Conservation (phyloP, 306 rosid species). For the Lathyrus aphaca region DNA sequence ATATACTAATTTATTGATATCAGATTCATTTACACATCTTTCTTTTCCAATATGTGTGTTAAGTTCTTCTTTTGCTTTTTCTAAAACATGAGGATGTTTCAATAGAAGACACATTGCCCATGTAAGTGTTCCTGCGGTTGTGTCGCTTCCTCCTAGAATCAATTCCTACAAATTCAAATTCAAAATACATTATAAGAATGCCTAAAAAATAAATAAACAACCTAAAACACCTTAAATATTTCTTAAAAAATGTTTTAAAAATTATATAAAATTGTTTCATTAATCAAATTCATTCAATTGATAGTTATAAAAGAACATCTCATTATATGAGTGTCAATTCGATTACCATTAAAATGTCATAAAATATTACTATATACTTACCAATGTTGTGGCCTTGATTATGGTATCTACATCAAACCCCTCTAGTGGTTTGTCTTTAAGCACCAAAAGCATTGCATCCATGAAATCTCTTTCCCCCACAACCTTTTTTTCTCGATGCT, state of each 20-base stretch:
- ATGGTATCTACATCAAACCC: constrained; percentile 32
- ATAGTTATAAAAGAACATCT: no score
- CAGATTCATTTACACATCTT: neutral
- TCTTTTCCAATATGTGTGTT: constrained; percentile 32
- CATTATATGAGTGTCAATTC: no score
- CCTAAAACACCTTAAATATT: no score
- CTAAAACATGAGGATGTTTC: constrained; percentile 30
- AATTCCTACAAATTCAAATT: constrained; percentile 29
- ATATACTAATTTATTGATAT: constrained; percentile 29
- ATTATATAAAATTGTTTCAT: no score
- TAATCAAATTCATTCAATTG: no score
- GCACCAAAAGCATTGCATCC: constrained; percentile 34
- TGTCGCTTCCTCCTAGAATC: constrained; percentile 37
- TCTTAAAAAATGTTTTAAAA: no score
- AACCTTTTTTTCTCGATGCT: constrained; percentile 20
- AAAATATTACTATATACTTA: neutral
- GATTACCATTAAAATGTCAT: no score
- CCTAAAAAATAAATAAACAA: no score
- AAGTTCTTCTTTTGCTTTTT: constrained; percentile 38
- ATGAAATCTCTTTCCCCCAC: constrained; percentile 28
- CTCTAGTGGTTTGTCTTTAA: constrained; percentile 1
- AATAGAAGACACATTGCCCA: constrained; percentile 36
- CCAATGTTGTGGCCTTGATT: constrained; percentile 40
- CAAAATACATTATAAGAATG: constrained; percentile 8
- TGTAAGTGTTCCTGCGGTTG: constrained; percentile 32